phyloP scores from a whole-genome alignment of 1,284 basidiomycete species.

The Limonomyces culmigenus region DNA sequence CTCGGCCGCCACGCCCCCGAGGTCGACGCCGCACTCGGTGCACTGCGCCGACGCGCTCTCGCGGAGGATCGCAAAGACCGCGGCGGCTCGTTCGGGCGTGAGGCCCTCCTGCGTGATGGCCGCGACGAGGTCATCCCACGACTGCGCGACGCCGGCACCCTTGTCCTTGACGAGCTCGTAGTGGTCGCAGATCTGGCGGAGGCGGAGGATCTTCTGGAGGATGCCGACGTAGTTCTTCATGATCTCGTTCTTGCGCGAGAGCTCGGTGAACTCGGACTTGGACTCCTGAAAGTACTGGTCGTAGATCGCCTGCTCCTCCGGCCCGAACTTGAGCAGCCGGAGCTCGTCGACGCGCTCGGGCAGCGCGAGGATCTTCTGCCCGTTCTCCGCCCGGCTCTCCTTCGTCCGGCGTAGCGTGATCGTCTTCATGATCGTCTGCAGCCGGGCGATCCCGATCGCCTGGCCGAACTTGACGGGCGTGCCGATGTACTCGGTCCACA shows the following conservation, averaged over 20 bases:
- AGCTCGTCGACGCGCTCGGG: conserved; percentile 82
- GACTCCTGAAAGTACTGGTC: conserved; percentile 77
- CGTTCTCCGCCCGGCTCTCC: conserved; percentile 70
- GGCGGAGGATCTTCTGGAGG: conserved; percentile 83
- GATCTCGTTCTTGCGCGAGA: conserved; percentile 77
- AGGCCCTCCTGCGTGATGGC: conserved; percentile 76
- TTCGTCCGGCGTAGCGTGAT: conserved; percentile 95
- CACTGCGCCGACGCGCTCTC: conserved; percentile 82
- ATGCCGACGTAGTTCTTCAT: conserved; percentile 98
- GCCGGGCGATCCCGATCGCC: conserved; percentile 78
- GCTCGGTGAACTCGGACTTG: conserved; percentile 79
- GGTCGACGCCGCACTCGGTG: conserved; percentile 70
- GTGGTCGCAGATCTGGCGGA: conserved; percentile 97
- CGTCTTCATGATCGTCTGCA: conserved; percentile 95
- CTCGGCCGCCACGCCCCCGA: conserved; percentile 32
- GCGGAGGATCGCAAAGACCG: conserved; percentile 67
- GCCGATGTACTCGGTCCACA: conserved; percentile 90
- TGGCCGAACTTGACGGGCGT: conserved; percentile 85
- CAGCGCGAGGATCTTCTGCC: conserved; percentile 71
- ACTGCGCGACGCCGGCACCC: conserved; percentile 25
- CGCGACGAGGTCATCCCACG: conserved; percentile 61
- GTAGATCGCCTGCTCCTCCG: conserved; percentile 77
- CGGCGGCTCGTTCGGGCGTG: conserved; percentile 52
- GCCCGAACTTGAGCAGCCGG: conserved; percentile 71
- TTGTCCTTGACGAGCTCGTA: conserved; percentile 81